Percentiles rank a stretch among this genome's conserved stretches.
phyloP scores from a whole-genome alignment of 2,329 filamentous ascomycete genomes.

The Monosporascus sp. region DNA sequence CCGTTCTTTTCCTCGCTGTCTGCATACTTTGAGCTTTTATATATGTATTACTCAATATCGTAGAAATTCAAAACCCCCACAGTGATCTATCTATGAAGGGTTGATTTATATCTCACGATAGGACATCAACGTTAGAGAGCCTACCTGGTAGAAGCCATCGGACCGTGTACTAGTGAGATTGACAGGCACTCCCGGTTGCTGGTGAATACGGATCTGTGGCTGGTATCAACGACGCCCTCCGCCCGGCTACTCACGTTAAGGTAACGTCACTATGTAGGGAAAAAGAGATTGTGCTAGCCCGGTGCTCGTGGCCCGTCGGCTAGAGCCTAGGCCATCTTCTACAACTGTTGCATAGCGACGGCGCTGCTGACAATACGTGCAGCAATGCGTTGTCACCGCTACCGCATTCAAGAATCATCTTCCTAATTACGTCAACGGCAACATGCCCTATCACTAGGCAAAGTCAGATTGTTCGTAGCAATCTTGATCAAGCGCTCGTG shows the following conservation, averaged over 20 bases:
- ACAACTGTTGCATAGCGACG: neutral
- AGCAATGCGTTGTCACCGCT: neutral
- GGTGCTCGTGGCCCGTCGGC: neutral
- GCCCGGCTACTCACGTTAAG: no score
- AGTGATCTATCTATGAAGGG: no score
- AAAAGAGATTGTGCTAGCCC: neutral
- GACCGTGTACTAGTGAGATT: neutral
- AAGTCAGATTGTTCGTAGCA: neutral
- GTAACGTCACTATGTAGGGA: no score
- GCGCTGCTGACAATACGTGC: neutral
- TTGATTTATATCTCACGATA: no score
- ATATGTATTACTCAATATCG: no score
- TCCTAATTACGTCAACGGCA: neutral
- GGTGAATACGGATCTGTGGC: no score
- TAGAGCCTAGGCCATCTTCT: neutral
- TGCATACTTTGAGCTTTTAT: no score
- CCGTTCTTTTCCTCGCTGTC: no score
- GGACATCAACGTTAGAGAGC: neutral
- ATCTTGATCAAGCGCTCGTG: neutral
- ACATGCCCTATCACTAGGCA: neutral
- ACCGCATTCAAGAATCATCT: neutral
- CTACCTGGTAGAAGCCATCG: neutral
- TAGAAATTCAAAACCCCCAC: no score
- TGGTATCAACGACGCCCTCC: no score
- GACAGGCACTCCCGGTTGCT: neutral